Evolutionary conservation across 306 rosid genomes (phyloP), one percentile per base, ranked within the genome.

Genomic region (Pterocarpus santalinus): DNA sequence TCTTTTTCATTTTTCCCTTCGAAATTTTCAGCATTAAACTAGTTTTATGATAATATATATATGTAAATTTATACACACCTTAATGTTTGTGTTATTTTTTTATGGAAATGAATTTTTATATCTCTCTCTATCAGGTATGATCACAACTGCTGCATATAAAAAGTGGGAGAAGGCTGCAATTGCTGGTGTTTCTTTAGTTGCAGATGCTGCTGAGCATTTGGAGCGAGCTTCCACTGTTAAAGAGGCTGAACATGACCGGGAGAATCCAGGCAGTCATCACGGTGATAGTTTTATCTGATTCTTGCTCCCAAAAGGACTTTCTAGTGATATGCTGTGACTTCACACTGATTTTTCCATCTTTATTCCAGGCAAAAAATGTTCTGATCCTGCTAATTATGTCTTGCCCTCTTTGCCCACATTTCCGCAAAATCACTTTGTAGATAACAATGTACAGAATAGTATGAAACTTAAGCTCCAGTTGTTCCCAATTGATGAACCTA

Each of bases 91-190:
- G 14, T 7, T 12, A 15, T 35, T 58, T 34, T 65, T 56, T 43
- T n/a, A 53, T 41, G 36, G 15, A 51, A 60, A 83, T 43, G 56
- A 65, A 51, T 12, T 46, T 55, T 12, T 15, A 35, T 63, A 15
- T 5, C 3, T 81, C 75, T 81, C 62, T 80, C 68, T 76, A 75
- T 84, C 86, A 87, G 98, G 91, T 56, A 68, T 83, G 62, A 72
- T 43, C 79, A 88, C 97, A 30, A 73, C 96, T 39, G 94, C 97
- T 69, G 96, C 99, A 7, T 91, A 91, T 89, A 93, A 78, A 86
- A 93, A 93, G 85, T 95, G 99, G 99, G 99, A 95, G 87, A 93
- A 93, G 82, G 99, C 98, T 72, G 99, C 99, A 72, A 93, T 95
- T 69, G 99, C 98, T 65, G 99, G 99, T 64, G 99, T 95, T 69